These are phyloP conservation scores for Yarrowia sp. DNA, from an alignment of 805 yeast species.

Conservation along the genomic window DNA sequence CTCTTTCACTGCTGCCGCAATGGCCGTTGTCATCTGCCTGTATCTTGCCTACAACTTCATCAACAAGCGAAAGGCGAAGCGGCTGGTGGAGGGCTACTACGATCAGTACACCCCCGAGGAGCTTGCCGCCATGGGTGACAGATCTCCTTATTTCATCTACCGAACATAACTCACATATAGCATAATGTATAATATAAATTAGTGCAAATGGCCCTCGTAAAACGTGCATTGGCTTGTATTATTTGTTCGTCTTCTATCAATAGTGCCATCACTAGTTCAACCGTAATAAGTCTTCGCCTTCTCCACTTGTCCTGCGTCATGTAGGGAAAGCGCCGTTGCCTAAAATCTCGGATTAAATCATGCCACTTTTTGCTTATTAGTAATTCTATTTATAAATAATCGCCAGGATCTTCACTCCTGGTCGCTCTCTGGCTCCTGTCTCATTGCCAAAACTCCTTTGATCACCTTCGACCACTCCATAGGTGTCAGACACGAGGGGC, in stretches of 20 bases:
- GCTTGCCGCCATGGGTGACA: conserved; percentile 17
- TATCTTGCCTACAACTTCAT: conserved; percentile 17
- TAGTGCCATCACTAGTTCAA: too few relatives aligned
- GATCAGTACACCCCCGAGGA: conserved; percentile 25
- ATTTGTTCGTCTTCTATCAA: too few relatives aligned
- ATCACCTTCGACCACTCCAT: conserved; percentile 20
- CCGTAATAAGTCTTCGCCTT: too few relatives aligned
- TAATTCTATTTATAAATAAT: not conserved
- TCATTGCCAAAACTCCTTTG: not conserved
- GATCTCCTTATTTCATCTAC: conserved; percentile 18
- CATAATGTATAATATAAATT: not conserved
- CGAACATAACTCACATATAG: not conserved
- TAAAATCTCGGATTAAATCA: too few relatives aligned
- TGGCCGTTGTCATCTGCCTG: conserved; percentile 27
- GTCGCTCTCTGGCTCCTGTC: not conserved
- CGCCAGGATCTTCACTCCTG: too few relatives aligned
- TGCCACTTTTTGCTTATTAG: too few relatives aligned
- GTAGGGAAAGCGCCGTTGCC: too few relatives aligned
- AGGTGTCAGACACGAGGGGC: not conserved
- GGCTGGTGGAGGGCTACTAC: conserved; percentile 15
- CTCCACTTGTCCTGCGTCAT: too few relatives aligned
- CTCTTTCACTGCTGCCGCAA: conserved; percentile 44
- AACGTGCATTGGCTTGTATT: too few relatives aligned
- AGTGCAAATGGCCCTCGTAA: not conserved
- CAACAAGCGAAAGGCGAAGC: conserved; percentile 20